These are phyloP conservation scores for Thelephora terrestris DNA, from an alignment of 1,284 basidiomycete genomes.

Conservation along the genomic window DNA sequence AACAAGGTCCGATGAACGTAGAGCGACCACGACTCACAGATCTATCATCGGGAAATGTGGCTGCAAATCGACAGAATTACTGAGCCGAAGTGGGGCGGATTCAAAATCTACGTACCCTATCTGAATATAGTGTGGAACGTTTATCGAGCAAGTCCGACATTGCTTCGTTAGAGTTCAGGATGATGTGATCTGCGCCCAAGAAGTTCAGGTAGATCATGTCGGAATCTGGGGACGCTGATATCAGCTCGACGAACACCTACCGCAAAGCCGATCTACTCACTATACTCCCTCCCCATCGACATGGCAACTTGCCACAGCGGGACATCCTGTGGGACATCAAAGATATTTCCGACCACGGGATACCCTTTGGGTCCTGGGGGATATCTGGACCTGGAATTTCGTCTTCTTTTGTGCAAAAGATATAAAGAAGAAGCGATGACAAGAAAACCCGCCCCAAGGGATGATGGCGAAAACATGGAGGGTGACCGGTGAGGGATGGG, in stretches of 20 bases:
- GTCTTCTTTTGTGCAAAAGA: too few relatives aligned
- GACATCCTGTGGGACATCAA: conserved; percentile 17
- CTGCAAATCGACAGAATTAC: neutral
- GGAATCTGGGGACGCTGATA: neutral
- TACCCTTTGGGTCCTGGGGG: conserved; percentile 20
- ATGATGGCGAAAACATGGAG: too few relatives aligned
- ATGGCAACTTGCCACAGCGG: too few relatives aligned
- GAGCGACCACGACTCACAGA: neutral
- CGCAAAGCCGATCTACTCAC: neutral
- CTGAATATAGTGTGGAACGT: conserved; percentile 12
- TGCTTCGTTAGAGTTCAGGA: conserved; percentile 8
- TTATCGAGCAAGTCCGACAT: conserved; percentile 15
- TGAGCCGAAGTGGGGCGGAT: too few relatives aligned
- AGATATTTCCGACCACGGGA: conserved; percentile 20
- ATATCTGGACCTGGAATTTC: conserved; percentile 4
- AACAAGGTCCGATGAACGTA: neutral
- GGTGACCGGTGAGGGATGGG: too few relatives aligned
- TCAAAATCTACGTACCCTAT: conserved; percentile 3
- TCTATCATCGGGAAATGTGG: neutral
- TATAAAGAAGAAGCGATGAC: too few relatives aligned
- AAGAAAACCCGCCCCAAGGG: too few relatives aligned
- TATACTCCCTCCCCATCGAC: too few relatives aligned
- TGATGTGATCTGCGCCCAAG: conserved; percentile 8
- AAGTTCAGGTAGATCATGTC: conserved; percentile 12
- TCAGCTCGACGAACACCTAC: neutral